These are phyloP conservation scores for Coprinopsis strossmayeri DNA, from an alignment of 768 basidiomycete genomes.

Conservation along the genomic window DNA sequence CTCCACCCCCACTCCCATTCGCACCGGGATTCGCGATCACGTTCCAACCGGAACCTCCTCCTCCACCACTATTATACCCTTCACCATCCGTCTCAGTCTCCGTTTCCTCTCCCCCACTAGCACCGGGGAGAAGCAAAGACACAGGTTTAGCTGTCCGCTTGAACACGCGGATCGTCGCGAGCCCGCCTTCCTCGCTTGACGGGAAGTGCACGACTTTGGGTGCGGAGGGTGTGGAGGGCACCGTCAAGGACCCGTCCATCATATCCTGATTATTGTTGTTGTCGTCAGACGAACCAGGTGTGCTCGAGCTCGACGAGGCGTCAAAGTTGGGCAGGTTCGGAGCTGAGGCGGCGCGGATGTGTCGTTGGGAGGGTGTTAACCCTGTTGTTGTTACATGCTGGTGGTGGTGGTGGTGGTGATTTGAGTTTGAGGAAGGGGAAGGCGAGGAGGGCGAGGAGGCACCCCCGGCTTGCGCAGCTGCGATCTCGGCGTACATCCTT, in stretches of 20 bases:
- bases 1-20: not conserved
- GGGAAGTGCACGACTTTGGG: slow-evolving; percentile 91
- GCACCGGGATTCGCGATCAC: too few species aligned
- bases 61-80: slow-evolving; percentile 12
- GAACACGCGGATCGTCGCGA: slow-evolving; percentile 59
- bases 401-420: too few species aligned
- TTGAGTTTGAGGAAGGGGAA: too few species aligned
- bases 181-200: slow-evolving; percentile 47
- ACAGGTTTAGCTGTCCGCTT: slow-evolving; percentile 66
- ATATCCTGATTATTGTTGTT: slow-evolving; percentile 6
- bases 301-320: slow-evolving; percentile 4
- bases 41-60: too few species aligned
- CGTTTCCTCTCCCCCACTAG: slow-evolving; percentile 33
- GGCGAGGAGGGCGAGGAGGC: too few species aligned
- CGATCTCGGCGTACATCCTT: slow-evolving; percentile 19
- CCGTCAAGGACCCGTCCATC: slow-evolving; percentile 29
- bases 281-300: slow-evolving; percentile 11
- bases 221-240: slow-evolving; percentile 50
- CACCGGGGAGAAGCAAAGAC: slow-evolving; percentile 28
- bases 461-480: slow-evolving; percentile 8
- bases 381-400: too few species aligned
- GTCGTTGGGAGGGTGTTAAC: slow-evolving; percentile 12
- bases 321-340: slow-evolving; percentile 45
- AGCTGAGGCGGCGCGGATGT: slow-evolving; percentile 40
- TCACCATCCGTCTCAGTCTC: slow-evolving; percentile 33